Percentiles rank a stretch among this genome's conserved stretches.
phyloP scores from a whole-genome alignment of 345 rosid species.

The Populus deltoides region DNA sequence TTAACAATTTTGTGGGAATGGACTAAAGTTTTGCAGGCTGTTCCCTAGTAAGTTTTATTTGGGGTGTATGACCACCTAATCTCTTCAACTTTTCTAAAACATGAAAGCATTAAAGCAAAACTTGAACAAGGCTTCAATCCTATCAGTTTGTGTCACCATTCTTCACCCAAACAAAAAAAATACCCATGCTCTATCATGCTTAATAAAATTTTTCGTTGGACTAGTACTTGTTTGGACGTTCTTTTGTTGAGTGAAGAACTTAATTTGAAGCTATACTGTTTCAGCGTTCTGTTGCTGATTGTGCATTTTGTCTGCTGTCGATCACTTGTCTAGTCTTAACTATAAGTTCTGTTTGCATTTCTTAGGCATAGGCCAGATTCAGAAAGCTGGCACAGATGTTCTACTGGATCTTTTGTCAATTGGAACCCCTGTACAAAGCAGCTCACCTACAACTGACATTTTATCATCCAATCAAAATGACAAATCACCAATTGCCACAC shows the following conservation, averaged over 20 bases:
- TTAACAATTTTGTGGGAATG: neutral
- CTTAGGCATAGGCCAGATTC: constrained; percentile 56
- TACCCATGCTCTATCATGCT: neutral
- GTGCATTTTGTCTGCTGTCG: neutral
- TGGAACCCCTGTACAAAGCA: constrained; percentile 63
- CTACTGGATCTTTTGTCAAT: constrained; percentile 86
- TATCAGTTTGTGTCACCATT: neutral
- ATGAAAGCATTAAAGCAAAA: neutral
- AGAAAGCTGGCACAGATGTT: constrained; percentile 74
- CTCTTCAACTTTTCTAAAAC: neutral
- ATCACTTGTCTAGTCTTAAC: neutral
- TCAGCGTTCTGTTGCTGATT: neutral
- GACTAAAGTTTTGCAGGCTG: neutral
- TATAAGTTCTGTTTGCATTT: neutral
- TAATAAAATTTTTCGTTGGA: neutral
- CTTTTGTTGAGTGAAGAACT: neutral
- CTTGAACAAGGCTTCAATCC: neutral
- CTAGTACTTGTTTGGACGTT: neutral
- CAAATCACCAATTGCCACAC: constrained; percentile 34
- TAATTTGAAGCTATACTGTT: neutral
- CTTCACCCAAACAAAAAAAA: neutral
- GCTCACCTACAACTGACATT: constrained; percentile 52
- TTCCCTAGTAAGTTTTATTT: neutral
- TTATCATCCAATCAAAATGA: constrained; percentile 50
- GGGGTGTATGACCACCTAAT: neutral